Evolutionary conservation across 176 grass and related monocot genomes (phyloP).

Genomic region (Leersia perrieri): DNA sequence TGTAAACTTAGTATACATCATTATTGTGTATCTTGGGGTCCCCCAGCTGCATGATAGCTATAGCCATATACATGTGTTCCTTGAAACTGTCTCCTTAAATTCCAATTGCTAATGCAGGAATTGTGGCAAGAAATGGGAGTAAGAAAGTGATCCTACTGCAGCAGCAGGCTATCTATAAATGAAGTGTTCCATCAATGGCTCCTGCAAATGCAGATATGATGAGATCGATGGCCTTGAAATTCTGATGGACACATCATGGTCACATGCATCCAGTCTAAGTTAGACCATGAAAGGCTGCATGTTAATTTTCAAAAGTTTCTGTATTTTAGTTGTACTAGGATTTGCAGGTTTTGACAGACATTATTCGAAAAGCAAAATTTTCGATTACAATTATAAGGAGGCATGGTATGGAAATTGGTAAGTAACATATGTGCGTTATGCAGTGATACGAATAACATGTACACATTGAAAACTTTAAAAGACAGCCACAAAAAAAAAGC

Average conservation of each 20-base stretch:
- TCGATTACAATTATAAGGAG: too few species aligned
- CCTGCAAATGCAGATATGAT: background rate
- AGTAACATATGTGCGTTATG: too few species aligned
- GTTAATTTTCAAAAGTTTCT: slow-evolving; percentile 6
- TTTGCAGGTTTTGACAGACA: background rate
- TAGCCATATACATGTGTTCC: background rate
- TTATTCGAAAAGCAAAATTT: background rate
- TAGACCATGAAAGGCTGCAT: background rate
- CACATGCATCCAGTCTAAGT: slow-evolving; percentile 2
- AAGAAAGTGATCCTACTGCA: slow-evolving; percentile 17
- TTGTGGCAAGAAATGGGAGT: background rate
- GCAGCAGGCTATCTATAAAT: slow-evolving; percentile 13
- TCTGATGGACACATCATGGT: background rate
- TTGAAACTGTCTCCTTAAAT: slow-evolving; percentile 27
- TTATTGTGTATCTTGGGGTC: background rate
- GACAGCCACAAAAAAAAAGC: too few species aligned
- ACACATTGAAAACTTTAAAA: too few species aligned
- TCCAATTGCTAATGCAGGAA: slow-evolving; percentile 12
- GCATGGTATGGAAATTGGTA: too few species aligned
- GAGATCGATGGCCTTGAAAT: background rate
- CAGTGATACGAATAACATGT: too few species aligned
- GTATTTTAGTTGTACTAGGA: too few species aligned
- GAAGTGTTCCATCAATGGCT: slow-evolving; percentile 23
- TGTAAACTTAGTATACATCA: background rate
- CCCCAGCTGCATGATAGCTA: background rate